Evolutionary conservation across 2,329 filamentous ascomycete species (phyloP).

Genomic region (Colletotrichum destructivum): DNA sequence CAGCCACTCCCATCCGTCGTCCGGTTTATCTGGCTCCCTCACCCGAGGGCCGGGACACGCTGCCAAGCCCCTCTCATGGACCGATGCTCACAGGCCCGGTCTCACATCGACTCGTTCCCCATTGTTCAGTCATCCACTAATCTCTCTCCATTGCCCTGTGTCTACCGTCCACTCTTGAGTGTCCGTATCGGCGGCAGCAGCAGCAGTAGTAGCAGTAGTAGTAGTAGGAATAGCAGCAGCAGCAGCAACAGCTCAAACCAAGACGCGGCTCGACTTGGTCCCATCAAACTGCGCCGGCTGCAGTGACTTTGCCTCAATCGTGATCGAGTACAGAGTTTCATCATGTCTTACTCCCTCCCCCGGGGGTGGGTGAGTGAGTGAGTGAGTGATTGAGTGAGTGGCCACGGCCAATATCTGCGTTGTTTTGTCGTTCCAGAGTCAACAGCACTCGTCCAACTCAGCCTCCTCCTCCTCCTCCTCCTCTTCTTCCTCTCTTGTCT

Average conservation of each 20-base stretch:
- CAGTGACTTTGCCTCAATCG: constrained; percentile 30
- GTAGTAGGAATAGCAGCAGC: background rate
- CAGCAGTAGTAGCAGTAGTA: background rate
- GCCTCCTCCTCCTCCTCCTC: constrained; percentile 19
- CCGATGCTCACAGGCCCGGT: constrained; percentile 35
- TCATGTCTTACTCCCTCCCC: constrained; percentile 26
- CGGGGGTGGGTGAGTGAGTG: background rate
- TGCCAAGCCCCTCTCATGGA: constrained; percentile 34
- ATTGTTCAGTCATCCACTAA: background rate
- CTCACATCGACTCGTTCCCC: constrained; percentile 25
- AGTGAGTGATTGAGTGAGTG: no score
- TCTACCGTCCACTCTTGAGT: background rate
- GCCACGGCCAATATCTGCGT: constrained; percentile 17
- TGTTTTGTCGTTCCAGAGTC: constrained; percentile 25
- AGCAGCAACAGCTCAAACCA: constrained; percentile 9
- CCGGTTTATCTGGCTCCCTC: constrained; percentile 3
- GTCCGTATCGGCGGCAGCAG: background rate
- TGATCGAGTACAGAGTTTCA: constrained; percentile 41
- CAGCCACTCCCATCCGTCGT: constrained; percentile 6
- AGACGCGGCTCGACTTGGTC: constrained; percentile 27
- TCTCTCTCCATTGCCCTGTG: background rate
- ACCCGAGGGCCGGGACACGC: constrained; percentile 21
- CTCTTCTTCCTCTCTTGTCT: constrained; percentile 8
- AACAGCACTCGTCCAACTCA: constrained; percentile 28
- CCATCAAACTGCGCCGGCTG: constrained; percentile 28